Evolutionary conservation across 805 yeast genomes (phyloP).

Genomic region (Yamadazyma paraphyllophila): DNA sequence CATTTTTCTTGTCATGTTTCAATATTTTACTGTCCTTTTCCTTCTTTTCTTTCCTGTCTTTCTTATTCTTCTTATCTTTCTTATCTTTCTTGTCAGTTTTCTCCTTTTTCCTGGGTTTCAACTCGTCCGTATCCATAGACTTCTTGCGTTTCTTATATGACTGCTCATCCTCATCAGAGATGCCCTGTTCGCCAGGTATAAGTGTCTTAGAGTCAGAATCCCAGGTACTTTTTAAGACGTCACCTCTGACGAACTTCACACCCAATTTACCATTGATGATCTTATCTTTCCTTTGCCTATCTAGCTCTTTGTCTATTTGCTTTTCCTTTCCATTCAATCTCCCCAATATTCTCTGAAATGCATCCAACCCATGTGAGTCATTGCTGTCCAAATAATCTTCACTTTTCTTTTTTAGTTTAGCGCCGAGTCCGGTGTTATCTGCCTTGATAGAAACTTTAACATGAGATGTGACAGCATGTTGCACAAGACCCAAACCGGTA

Average conservation of each 20-base stretch:
- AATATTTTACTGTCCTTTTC: conserved; percentile 12
- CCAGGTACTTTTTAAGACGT: conserved; percentile 79
- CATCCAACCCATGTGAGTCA: conserved; percentile 88
- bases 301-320: conserved; percentile 60
- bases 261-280: conserved; percentile 88
- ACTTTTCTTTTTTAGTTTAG: conserved; percentile 60
- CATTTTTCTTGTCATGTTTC: conserved; percentile 9
- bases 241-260: conserved; percentile 82
- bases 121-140: conserved; percentile 12
- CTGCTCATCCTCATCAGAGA: conserved; percentile 10
- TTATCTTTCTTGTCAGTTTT: conserved; percentile 12
- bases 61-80: conserved; percentile 9
- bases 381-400: conserved; percentile 74
- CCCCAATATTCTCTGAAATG: conserved; percentile 86
- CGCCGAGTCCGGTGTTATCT: conserved; percentile 87
- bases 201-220: conserved; percentile 49
- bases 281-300: conserved; percentile 62
- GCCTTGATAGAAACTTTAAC: conserved; percentile 80
- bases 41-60: conserved; percentile 7
- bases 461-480: conserved; percentile 71
- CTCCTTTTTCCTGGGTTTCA: conserved; percentile 23
- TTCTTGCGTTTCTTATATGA: conserved; percentile 19
- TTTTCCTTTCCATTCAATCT: conserved; percentile 84
- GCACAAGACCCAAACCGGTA: conserved; percentile 72
- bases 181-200: conserved; percentile 8